Conservation (phyloP, 2,329 filamentous ascomycete species). For the Cladophialophora psammophila region DNA sequence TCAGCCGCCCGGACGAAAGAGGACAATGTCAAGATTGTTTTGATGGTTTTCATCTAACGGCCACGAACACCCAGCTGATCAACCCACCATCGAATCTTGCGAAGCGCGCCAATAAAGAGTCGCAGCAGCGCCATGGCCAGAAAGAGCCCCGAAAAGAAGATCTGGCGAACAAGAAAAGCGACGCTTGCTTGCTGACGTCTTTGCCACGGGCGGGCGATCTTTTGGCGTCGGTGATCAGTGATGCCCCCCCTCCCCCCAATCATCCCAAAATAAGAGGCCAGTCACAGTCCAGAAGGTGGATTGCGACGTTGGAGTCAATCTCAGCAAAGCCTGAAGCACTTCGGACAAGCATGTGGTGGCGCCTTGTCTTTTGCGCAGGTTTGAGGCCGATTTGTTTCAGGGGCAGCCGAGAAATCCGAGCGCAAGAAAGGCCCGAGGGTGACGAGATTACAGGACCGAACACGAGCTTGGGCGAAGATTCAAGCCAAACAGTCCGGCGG, state of each 20-base stretch:
- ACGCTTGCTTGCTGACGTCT: conserved; percentile 12
- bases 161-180: neutral
- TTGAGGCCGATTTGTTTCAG: conserved; percentile 29
- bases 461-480: neutral
- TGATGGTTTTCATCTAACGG: neutral
- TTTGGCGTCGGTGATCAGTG: neutral
- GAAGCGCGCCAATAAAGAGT: conserved; percentile 17
- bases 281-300: conserved; percentile 10
- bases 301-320: conserved; percentile 11
- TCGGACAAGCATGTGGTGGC: conserved; percentile 8
- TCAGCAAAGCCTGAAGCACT: neutral
- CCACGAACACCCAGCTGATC: neutral
- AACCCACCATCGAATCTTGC: neutral
- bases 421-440: conserved; percentile 23
- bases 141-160: neutral
- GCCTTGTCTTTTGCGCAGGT: conserved; percentile 9
- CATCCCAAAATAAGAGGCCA: conserved; percentile 14
- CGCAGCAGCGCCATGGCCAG: conserved; percentile 16
- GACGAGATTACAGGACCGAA: conserved; percentile 33
- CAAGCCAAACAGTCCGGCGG: conserved; percentile 15
- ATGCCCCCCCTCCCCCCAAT: neutral
- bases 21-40: conserved; percentile 4
- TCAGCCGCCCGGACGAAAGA: neutral
- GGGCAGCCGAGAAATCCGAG: conserved; percentile 26
- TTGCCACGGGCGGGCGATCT: neutral